Base-by-base conservation (phyloP, 2,329 filamentous ascomycete species). In the Fusarium incarnatum region DNA sequence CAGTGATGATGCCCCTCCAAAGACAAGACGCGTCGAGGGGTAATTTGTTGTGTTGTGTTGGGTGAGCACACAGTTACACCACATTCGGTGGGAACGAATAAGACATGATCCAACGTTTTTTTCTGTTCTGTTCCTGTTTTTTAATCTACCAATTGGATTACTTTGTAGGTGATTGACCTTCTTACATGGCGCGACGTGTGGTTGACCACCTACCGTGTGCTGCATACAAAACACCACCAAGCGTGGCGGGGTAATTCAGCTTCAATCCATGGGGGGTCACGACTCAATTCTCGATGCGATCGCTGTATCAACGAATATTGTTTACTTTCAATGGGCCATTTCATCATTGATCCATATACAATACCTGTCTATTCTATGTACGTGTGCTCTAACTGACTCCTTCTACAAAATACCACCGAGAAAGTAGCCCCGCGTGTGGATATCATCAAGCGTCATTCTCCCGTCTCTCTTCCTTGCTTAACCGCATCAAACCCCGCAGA, bases 401-500 rank as follows among this genome's bases (percentile, higher is more conserved):
- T 52, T 15, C 8, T 9, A 25, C 22, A 49, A 57, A 66, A 64
- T 68, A 68, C 56, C 67, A 64, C 67, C 67, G 63, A 70, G 61
- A 70, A 57, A 20, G 25, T 23, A 56, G 37, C 69, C 68, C 68
- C 66, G 46, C 47, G 56, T 13, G 57, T 71, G 64, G 68, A 61
- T 71, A 62, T 49, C 23, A 30, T 30, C 15, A 30, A 68, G 68
- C 68, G 68, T 71, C 68, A 70, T 70, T 56, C 67, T 70, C 68
- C 61, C 42, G 47, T 27, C 48, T 41, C 61, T 30, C 62, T 67
- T 59, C 62, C 67, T 45, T 68, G 63, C 42, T 53, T 8, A 46
- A 44, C 41, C 40, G 30, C 22, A 41, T 22, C 20, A 53, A 47
- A 59, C 67, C 67, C 67, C 67, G 54, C 67, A 68, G 60, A 70